Percentiles rank a stretch among this genome's conserved stretches.
Evolutionary conservation across 129 eudicot genomes (phyloP).

Genomic region (Artemisia annua): DNA sequence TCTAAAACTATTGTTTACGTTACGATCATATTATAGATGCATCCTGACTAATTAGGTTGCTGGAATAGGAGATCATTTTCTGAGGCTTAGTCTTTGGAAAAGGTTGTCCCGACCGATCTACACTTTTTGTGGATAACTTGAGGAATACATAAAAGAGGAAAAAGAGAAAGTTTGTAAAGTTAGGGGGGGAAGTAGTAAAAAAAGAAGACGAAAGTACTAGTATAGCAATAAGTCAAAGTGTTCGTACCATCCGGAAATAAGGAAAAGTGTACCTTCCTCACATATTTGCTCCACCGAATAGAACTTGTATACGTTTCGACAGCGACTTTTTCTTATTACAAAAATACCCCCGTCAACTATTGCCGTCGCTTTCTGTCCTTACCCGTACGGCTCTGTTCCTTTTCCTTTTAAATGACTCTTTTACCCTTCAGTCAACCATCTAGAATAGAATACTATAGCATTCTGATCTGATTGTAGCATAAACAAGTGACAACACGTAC

Average conservation of each 20-base stretch:
- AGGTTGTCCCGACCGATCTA: too few species aligned
- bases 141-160: neutral
- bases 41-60: too few species aligned
- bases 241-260: constrained; percentile 56
- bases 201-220: constrained; percentile 1
- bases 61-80: too few species aligned
- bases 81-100: too few species aligned
- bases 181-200: constrained; percentile 10
- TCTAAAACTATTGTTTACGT: too few species aligned
- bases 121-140: neutral
- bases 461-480: neutral
- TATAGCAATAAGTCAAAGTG: constrained; percentile 27
- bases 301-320: constrained; percentile 35
- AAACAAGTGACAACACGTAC: too few species aligned
- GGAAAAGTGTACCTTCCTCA: constrained; percentile 66
- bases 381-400: constrained; percentile 48
- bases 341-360: constrained; percentile 43
- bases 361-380: constrained; percentile 79
- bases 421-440: constrained; percentile 41
- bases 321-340: constrained; percentile 39
- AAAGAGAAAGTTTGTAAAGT: neutral
- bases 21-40: too few species aligned
- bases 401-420: constrained; percentile 20
- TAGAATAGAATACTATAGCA: too few species aligned
- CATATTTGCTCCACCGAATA: constrained; percentile 71